phyloP scores from a whole-genome alignment of 495 filamentous ascomycete species.

The Viridothelium virens region DNA sequence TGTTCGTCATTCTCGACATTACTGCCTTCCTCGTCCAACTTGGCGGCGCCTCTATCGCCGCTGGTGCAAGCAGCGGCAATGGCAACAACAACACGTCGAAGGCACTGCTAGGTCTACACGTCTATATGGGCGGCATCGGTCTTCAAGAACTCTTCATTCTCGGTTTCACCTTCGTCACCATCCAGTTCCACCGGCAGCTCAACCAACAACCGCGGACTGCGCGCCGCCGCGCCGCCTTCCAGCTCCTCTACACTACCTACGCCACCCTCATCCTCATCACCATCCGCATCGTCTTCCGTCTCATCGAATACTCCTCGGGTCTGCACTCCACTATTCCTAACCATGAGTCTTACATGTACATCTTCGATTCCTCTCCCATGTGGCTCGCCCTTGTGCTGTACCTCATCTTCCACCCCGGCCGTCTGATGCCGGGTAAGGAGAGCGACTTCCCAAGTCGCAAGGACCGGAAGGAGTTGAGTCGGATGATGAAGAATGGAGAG shows the following conservation, averaged over 20 bases:
- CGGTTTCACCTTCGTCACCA: constrained; percentile 17
- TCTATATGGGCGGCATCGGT: constrained; percentile 23
- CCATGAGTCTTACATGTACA: constrained; percentile 22
- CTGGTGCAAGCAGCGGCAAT: neutral
- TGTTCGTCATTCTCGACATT: constrained; percentile 21
- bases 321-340: constrained; percentile 12
- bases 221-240: constrained; percentile 1
- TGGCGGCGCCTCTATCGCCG: constrained; percentile 19
- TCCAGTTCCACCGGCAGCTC: constrained; percentile 18
- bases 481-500: constrained; percentile 1
- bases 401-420: constrained; percentile 18
- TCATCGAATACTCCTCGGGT: constrained; percentile 21
- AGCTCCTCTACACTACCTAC: constrained; percentile 19
- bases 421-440: constrained; percentile 17
- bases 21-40: constrained; percentile 20
- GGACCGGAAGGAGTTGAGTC: constrained; percentile 17
- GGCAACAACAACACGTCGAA: constrained; percentile 8
- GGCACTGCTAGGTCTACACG: constrained; percentile 16
- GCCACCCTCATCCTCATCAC: constrained; percentile 20
- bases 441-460: constrained; percentile 16
- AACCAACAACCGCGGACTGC: neutral
- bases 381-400: constrained; percentile 18
- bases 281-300: constrained; percentile 22
- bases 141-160: constrained; percentile 22
- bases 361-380: constrained; percentile 21